Evolutionary conservation across 73 alveolate species (phyloP).

Genomic region (Uronychia binucleata): DNA sequence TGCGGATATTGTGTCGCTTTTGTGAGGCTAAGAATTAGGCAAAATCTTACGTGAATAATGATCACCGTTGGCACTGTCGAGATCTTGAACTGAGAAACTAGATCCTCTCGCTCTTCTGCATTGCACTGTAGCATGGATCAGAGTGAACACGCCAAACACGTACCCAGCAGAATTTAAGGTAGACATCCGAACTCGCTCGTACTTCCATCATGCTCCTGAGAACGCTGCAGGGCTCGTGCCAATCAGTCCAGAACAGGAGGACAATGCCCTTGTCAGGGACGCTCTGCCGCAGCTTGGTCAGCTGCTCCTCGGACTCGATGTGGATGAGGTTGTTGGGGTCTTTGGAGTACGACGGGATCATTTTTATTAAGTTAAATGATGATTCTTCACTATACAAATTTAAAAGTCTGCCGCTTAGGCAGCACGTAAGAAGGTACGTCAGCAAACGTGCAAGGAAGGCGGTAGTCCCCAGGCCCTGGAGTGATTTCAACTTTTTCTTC

Average conservation of each 20-base stretch:
- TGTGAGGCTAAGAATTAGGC: constrained; percentile 31
- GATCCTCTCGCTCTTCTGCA: constrained; percentile 37
- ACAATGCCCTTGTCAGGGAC: constrained; percentile 23
- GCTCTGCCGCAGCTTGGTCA: constrained; percentile 1
- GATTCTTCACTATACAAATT: no score
- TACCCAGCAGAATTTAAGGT: constrained; percentile 25
- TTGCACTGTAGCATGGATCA: constrained; percentile 8
- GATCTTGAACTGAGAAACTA: constrained; percentile 35
- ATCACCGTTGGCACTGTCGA: constrained; percentile 42
- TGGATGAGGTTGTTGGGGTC: background rate
- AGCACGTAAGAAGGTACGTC: background rate
- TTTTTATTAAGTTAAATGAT: background rate
- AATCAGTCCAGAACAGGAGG: constrained; percentile 55
- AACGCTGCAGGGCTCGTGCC: constrained; percentile 61
- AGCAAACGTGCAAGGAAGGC: background rate
- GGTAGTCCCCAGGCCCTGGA: background rate
- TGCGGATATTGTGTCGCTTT: constrained; percentile 7
- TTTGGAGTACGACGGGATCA: constrained; percentile 12
- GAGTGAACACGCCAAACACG: background rate
- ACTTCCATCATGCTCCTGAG: constrained; percentile 25
- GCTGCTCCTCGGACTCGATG: background rate
- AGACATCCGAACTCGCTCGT: constrained; percentile 1
- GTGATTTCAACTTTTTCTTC: background rate
- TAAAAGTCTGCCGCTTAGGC: background rate
- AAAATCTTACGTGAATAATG: constrained; percentile 27